A percentile compares a stretch with the other conserved stretches of the same genome.
Evolutionary conservation across 768 basidiomycete genomes (phyloP).

Genomic region (Thelephora ganbajun): DNA sequence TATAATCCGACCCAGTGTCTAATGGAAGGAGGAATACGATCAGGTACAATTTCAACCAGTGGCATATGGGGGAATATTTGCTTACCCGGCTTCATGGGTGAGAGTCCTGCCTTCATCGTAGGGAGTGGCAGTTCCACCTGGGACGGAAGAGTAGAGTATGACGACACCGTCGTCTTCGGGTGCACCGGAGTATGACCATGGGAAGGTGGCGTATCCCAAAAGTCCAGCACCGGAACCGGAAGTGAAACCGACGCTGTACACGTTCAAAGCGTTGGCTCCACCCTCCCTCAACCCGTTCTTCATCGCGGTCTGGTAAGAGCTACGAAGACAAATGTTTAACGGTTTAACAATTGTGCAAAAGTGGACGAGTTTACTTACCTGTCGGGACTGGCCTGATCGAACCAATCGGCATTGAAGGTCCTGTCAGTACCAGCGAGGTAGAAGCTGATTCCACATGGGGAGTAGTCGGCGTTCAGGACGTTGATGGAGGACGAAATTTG

Average conservation of each 20-base stretch:
- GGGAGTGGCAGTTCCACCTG: conserved; percentile 25
- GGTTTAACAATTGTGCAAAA: neutral
- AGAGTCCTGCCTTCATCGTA: conserved; percentile 21
- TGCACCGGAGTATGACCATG: conserved; percentile 22
- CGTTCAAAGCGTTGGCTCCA: conserved; percentile 26
- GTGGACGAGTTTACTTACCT: too few species aligned
- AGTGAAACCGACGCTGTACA: conserved; percentile 37
- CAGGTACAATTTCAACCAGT: neutral
- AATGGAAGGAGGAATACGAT: conserved; percentile 17
- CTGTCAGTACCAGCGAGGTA: conserved; percentile 26
- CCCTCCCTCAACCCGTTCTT: conserved; percentile 31
- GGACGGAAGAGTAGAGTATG: conserved; percentile 19
- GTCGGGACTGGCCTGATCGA: conserved; percentile 25
- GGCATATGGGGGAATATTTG: neutral
- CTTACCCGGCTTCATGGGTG: conserved; percentile 3
- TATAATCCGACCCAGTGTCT: conserved; percentile 51
- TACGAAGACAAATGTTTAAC: conserved; percentile 4
- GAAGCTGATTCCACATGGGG: conserved; percentile 23
- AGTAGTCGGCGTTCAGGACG: conserved; percentile 29
- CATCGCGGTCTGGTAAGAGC: conserved; percentile 32
- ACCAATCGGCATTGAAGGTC: conserved; percentile 34
- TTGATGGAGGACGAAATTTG: conserved; percentile 27
- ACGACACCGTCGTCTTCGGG: conserved; percentile 36
- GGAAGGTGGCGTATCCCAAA: conserved; percentile 43
- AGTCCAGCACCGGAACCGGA: conserved; percentile 27